Base-by-base conservation (phyloP, 345 rosid genomes). In the Euphorbia tirucalli region DNA sequence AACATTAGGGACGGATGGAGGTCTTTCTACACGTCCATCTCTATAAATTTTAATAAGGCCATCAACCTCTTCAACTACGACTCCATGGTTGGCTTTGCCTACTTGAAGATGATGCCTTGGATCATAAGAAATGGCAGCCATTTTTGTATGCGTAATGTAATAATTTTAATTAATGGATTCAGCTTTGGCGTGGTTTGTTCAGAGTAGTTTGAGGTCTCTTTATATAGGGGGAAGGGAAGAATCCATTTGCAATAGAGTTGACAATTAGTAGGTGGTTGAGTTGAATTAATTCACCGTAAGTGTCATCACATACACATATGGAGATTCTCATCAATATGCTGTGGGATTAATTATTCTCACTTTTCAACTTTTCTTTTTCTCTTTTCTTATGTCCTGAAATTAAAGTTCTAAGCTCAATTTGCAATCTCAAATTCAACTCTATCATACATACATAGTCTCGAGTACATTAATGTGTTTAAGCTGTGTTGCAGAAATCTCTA, bases 11-110 rank as follows among this genome's bases (percentile, higher is more conserved):
- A 72, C 32, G 27, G 69, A 24, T 11, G 70, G 77, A 24, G 70
- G 81, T 35, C 81, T 78, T 48, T 78, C 81, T 6, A 73, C 27
- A 30, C 44, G 54, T 22, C 81, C 81, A 15, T 73, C 77, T 73
- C 50, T 72, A 73, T 73, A 68, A 27, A 78, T 66, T 78, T 72
- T 78, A 21, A 78, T n/a, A 1, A 78, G 73, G 1, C 81, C 81
- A 63, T 72, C 77, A 35, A 78, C 62, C 63, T 77, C 81, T 67
- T 78, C 81, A 28, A 32, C 25, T 49, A 73, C 41, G 43, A 44
- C 44, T 56, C 46, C 61, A 27, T 72, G 72, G 27, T 35, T 54
- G 44, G 27, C 41, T 70, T 69, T 62, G 66, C 70, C 59, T 31
- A 6, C 11, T 56, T 43, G 77, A 37, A 31, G 61, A 35, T 68